Evolutionary conservation across 1,284 basidiomycete genomes (phyloP).

Genomic region (Leccinum subrobustum): DNA sequence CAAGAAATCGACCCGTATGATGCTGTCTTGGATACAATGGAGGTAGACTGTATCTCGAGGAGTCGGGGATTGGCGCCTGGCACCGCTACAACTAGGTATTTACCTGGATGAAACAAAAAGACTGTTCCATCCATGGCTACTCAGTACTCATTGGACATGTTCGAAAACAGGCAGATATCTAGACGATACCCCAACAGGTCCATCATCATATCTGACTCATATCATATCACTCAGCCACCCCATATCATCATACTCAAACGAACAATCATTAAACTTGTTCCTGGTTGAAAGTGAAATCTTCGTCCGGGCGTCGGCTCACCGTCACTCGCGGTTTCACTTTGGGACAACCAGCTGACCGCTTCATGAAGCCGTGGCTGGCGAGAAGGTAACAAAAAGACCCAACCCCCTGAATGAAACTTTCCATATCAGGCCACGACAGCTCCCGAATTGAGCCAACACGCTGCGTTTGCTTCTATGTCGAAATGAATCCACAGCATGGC

Average conservation of each 20-base stretch:
- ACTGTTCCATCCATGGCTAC: too few species aligned
- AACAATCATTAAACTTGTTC: background rate
- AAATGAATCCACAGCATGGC: background rate
- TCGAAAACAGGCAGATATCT: background rate
- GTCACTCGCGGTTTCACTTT: background rate
- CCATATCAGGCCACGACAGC: background rate
- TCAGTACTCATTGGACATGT: background rate
- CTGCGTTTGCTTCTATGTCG: background rate
- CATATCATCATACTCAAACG: background rate
- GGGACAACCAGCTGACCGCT: background rate
- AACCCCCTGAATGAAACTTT: background rate
- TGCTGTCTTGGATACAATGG: too few species aligned
- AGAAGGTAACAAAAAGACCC: background rate
- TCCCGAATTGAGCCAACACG: background rate
- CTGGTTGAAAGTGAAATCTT: background rate
- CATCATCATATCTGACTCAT: background rate
- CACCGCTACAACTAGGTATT: too few species aligned
- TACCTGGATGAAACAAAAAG: too few species aligned
- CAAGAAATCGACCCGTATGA: too few species aligned
- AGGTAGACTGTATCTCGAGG: too few species aligned
- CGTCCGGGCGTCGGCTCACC: background rate
- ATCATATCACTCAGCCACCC: background rate
- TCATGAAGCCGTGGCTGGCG: background rate
- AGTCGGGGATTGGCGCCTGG: too few species aligned
- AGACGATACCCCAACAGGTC: background rate